Evolutionary conservation across 257 asterid species (phyloP), one percentile per base, ranked within the genome.

Genomic region (Ilex asprella): DNA sequence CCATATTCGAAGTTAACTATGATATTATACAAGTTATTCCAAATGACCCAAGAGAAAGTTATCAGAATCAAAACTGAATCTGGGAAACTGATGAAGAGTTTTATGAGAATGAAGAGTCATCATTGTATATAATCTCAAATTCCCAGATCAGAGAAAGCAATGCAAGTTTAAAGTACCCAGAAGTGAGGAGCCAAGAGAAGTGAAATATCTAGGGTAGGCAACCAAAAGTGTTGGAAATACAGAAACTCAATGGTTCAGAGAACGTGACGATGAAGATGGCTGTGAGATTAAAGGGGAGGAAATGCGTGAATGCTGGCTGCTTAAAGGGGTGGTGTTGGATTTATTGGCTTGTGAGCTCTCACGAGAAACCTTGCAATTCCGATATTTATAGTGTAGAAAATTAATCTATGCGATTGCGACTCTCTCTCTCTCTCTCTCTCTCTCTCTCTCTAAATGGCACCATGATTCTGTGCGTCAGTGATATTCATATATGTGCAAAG

Each of bases 261-360:
- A 21, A 21, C 27, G 27, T 35, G 41, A 35, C 2, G 41, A 35
- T 35, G 41, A 35, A 35, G 8, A 3, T 35, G 41, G 41, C 2
- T 35, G 41, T 4, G 3, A 46, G n/a, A 46, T 10, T 46, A 14
- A 14, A 46, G 14, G 65, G 64, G 16, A 31, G 59, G 72, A 62
- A 65, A 56, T 66, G 69, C 67, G 67, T 70, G 65, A 46, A 77
- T 65, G 61, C 51, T 35, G 66, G 30, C 51, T 35, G 66, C 27
- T 50, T 60, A 39, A 16, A 55, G 16, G 35, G 46, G 75, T 79
- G 61, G 79, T 73, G 79, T 73, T 66, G 63, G 83, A 70, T 53
- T 77, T 77, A 66, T 73, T 75, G 79, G 79, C 89, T 64, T 69
- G 82, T 76, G 94, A 81, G 74, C 69, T 78, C 62, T 84, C 93